A percentile compares a stretch with the other conserved stretches of the same genome.
Conservation (phyloP, 1,284 basidiomycete genomes). For the Coniferiporia weirii region DNA sequence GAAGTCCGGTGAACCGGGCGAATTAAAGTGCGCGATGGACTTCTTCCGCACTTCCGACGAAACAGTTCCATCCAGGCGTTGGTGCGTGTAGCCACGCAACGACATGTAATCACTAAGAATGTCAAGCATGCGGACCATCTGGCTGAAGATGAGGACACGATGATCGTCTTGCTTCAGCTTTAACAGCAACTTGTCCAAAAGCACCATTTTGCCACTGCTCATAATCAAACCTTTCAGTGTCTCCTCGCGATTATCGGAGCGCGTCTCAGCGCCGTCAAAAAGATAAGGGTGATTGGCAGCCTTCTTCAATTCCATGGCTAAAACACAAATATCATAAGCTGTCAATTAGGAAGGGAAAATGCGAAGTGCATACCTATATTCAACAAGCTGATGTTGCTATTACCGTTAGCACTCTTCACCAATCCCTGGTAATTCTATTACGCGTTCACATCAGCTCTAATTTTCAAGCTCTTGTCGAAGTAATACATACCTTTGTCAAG, state of each 20-base stretch:
- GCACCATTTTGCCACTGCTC: slow-evolving; percentile 97
- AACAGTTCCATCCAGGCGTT: slow-evolving; percentile 72
- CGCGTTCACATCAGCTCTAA: slow-evolving; percentile 1
- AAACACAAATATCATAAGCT: slow-evolving; percentile 11
- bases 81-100: slow-evolving; percentile 80
- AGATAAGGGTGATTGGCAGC: slow-evolving; percentile 98
- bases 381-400: slow-evolving; percentile 85
- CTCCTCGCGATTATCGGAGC: slow-evolving; percentile 75
- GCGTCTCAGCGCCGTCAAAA: slow-evolving; percentile 91
- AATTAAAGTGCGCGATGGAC: slow-evolving; percentile 76
- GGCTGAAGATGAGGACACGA: slow-evolving; percentile 97
- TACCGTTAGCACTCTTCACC: slow-evolving; percentile 80
- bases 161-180: slow-evolving; percentile 90
- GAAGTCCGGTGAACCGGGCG: slow-evolving; percentile 67
- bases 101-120: slow-evolving; percentile 97
- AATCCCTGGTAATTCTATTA: slow-evolving; percentile 87
- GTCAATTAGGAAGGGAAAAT: background rate
- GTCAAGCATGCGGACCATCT: slow-evolving; percentile 99
- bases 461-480: background rate
- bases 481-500: slow-evolving; percentile 72
- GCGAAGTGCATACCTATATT: slow-evolving; percentile 69
- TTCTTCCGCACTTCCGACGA: slow-evolving; percentile 81
- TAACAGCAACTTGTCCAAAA: slow-evolving; percentile 90
- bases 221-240: slow-evolving; percentile 94
- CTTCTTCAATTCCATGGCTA: slow-evolving; percentile 95